Evolutionary conservation across 2,329 filamentous ascomycete species (phyloP).

Genomic region (Akanthomyces uredinophilus): DNA sequence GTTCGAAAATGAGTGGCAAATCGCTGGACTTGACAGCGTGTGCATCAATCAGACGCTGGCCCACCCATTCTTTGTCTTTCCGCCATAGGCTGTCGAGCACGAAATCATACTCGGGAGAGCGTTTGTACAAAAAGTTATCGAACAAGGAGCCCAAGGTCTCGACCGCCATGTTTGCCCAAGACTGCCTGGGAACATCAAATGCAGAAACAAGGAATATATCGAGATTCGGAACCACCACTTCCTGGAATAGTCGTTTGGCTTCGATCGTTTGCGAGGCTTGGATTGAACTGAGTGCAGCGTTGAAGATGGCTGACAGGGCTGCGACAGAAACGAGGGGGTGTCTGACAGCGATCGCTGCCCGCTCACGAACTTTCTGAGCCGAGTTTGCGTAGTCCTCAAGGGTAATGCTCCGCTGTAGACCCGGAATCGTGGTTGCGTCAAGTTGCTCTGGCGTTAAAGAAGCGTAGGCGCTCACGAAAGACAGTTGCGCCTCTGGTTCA

Average conservation of each 20-base stretch:
- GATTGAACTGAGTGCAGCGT: constrained; percentile 57
- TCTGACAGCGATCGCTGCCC: constrained; percentile 60
- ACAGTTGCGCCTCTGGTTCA: constrained; percentile 80
- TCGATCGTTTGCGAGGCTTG: constrained; percentile 58
- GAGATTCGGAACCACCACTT: constrained; percentile 66
- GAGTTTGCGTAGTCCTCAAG: constrained; percentile 50
- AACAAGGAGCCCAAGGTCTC: constrained; percentile 75
- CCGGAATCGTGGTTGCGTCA: constrained; percentile 79
- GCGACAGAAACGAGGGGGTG: constrained; percentile 86
- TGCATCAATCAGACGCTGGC: constrained; percentile 72
- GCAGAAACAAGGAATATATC: constrained; percentile 76
- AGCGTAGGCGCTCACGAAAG: constrained; percentile 86
- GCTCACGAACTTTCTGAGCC: constrained; percentile 43
- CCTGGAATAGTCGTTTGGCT: constrained; percentile 60
- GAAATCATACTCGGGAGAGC: constrained; percentile 74
- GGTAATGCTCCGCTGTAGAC: constrained; percentile 72
- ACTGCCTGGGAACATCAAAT: constrained; percentile 65
- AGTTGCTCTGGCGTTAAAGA: constrained; percentile 69
- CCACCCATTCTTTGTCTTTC: constrained; percentile 84
- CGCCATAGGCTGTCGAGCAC: constrained; percentile 89
- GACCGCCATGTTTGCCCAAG: constrained; percentile 69
- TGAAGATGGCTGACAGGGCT: constrained; percentile 67
- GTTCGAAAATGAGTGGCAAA: constrained; percentile 43
- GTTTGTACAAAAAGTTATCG: constrained; percentile 75
- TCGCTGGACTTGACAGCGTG: constrained; percentile 66